These are phyloP conservation scores for Backusella liffmaniae DNA, from an alignment of 192 early-diverging fungal genomes.

Conservation along the genomic window DNA sequence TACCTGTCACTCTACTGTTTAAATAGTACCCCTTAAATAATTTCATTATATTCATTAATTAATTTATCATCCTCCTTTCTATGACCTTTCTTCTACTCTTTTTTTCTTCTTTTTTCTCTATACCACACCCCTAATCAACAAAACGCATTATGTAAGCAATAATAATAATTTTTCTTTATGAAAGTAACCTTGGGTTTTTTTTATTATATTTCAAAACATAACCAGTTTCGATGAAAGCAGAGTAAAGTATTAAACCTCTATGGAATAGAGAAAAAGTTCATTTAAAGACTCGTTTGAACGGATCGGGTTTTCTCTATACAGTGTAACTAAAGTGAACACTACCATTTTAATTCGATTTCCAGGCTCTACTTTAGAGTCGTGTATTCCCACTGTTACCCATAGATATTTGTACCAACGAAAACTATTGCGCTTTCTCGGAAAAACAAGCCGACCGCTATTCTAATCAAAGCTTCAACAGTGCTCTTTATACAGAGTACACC, in stretches of 20 bases:
- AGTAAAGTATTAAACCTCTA: neutral
- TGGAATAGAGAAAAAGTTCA: neutral
- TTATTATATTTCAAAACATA: neutral
- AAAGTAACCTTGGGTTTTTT: neutral
- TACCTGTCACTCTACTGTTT: neutral
- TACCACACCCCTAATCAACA: neutral
- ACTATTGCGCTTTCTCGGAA: neutral
- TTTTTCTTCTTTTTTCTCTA: neutral
- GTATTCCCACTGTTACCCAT: neutral
- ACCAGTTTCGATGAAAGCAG: neutral
- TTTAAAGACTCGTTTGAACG: neutral
- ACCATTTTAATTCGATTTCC: neutral
- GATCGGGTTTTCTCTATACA: neutral
- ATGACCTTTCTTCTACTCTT: neutral
- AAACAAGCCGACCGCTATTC: neutral
- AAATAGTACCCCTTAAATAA: constrained; percentile 1
- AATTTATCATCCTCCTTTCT: neutral
- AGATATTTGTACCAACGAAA: neutral
- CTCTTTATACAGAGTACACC: neutral
- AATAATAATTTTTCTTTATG: neutral
- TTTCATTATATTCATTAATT: neutral
- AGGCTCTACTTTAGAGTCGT: neutral
- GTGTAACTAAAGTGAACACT: neutral
- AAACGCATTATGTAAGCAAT: constrained; percentile 1
- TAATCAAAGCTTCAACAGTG: neutral